Percentiles rank a stretch among this genome's conserved stretches.
Evolutionary conservation across 2,329 filamentous ascomycete genomes (phyloP).

Genomic region (Domatiomyces globalis): DNA sequence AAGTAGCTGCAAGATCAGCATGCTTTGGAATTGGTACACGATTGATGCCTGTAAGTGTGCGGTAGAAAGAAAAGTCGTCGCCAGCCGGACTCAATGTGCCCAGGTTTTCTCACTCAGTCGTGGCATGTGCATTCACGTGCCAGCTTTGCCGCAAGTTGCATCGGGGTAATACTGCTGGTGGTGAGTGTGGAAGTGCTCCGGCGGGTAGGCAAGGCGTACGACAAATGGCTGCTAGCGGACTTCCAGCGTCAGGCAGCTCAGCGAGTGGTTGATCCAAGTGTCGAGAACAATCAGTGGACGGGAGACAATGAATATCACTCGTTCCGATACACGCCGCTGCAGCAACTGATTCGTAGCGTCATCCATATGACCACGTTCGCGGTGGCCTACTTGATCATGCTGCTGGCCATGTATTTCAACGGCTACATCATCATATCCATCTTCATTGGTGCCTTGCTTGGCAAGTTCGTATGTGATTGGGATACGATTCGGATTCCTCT

Average conservation of each 20-base stretch:
- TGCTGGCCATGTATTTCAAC: constrained; percentile 50
- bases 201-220: constrained; percentile 56
- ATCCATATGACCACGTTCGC: constrained; percentile 36
- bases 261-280: neutral
- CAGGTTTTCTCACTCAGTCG: constrained; percentile 50
- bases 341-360: constrained; percentile 10
- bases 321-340: constrained; percentile 3
- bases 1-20: constrained; percentile 22
- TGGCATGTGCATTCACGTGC: constrained; percentile 57
- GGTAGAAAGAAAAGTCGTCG: constrained; percentile 47
- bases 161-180: constrained; percentile 62
- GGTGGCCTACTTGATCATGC: constrained; percentile 67
- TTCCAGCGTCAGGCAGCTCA: constrained; percentile 9
- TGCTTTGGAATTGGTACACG: constrained; percentile 67
- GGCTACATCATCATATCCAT: constrained; percentile 71
- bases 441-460: constrained; percentile 60
- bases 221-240: constrained; percentile 37
- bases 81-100: constrained; percentile 39
- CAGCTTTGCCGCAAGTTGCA: constrained; percentile 68
- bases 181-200: constrained; percentile 59
- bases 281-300: neutral
- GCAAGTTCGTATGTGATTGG: constrained; percentile 63
- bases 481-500: neutral
- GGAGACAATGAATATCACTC: neutral
- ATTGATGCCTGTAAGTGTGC: constrained; percentile 39